Evolutionary conservation across 1,284 basidiomycete genomes (phyloP).

Genomic region (Lentinus polychrous): DNA sequence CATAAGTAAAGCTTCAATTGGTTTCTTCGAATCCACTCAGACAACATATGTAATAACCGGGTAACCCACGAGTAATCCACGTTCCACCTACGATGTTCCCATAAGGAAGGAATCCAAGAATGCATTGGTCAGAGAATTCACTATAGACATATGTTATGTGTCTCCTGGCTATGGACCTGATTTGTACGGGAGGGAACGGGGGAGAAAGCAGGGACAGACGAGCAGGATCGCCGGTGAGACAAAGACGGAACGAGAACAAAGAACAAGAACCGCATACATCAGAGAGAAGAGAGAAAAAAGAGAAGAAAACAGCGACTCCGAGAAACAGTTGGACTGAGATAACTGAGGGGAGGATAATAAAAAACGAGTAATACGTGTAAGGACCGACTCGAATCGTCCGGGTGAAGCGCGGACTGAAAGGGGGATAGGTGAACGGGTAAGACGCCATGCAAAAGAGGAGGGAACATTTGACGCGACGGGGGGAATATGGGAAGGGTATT

Average conservation of each 20-base stretch:
- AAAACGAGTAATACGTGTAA: conserved; percentile 34
- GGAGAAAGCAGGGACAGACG: conserved; percentile 8
- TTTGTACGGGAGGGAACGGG: conserved; percentile 6
- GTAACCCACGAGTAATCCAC: neutral
- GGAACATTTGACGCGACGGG: neutral
- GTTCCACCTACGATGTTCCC: neutral
- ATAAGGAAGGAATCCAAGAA: neutral
- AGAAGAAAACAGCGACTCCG: conserved; percentile 18
- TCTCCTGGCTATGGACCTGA: conserved; percentile 6
- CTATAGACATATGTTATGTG: conserved; percentile 1
- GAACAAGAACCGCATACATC: conserved; percentile 22
- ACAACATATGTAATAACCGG: too few relatives aligned
- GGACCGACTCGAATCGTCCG: conserved; percentile 46
- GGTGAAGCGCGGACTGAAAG: neutral
- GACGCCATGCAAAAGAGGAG: neutral
- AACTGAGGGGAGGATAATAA: conserved; percentile 25
- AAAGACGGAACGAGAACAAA: neutral
- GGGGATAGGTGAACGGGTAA: neutral
- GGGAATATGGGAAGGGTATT: conserved; percentile 21
- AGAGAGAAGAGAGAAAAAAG: conserved; percentile 22
- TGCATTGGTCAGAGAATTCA: neutral
- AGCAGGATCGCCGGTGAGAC: conserved; percentile 4
- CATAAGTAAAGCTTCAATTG: neutral
- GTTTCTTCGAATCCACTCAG: too few relatives aligned
- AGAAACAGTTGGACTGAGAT: conserved; percentile 20